Conservation (phyloP, 371 early-diverging fungal species). For the Catenaria anguillulae region DNA sequence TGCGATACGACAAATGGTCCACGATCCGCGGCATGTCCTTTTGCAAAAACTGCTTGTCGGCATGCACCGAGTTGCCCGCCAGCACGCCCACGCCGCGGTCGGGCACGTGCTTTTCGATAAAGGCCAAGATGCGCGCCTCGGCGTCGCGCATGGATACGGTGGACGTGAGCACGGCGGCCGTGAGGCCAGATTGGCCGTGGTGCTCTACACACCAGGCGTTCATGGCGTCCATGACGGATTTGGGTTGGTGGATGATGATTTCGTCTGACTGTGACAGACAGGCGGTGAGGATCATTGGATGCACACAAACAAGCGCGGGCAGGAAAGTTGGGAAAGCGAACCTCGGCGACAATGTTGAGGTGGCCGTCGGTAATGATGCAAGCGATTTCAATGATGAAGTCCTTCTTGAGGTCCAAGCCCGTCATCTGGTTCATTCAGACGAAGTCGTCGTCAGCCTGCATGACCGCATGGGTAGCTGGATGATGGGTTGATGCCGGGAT, state of each 20-base stretch:
- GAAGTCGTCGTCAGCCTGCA: too few relatives aligned
- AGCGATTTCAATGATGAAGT: not conserved
- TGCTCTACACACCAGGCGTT: constrained; percentile 79
- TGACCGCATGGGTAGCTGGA: constrained; percentile 45
- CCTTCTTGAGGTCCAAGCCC: not conserved
- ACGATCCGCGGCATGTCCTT: constrained; percentile 67
- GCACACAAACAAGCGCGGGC: too few relatives aligned
- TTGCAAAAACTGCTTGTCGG: constrained; percentile 63
- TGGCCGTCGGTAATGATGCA: not conserved
- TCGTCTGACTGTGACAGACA: not conserved
- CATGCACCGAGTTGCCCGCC: constrained; percentile 87
- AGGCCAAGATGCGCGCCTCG: constrained; percentile 46
- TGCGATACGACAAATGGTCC: constrained; percentile 71
- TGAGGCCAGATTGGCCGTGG: constrained; percentile 78
- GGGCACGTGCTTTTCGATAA: constrained; percentile 51
- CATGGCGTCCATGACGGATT: constrained; percentile 71
- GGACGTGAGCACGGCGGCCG: constrained; percentile 57
- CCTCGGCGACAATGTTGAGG: not conserved
- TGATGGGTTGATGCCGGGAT: not conserved
- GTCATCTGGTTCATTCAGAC: constrained; percentile 48
- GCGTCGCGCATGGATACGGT: constrained; percentile 51
- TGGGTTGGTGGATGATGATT: constrained; percentile 55
- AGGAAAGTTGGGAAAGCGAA: too few relatives aligned
- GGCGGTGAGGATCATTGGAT: too few relatives aligned
- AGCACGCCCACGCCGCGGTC: constrained; percentile 6